Base-by-base conservation (phyloP, 331 rosid genomes). In the Stylosanthes scabra region DNA sequence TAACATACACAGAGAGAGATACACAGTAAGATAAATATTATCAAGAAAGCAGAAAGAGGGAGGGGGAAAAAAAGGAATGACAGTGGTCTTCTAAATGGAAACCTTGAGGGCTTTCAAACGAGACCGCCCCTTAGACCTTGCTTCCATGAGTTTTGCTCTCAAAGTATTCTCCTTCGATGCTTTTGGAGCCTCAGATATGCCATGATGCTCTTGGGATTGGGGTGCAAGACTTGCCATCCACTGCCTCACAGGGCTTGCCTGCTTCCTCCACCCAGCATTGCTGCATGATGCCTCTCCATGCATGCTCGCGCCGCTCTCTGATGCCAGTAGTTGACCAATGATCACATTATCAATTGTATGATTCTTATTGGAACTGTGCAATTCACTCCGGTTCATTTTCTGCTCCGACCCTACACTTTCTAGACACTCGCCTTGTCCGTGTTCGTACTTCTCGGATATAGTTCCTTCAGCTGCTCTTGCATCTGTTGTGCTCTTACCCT, bases 131-230 rank as follows among this genome's bases (percentile, higher is more conserved):
- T 87, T 94, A 8, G 96, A 84, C 84, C 99, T 88, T 77, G 97
- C 99, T 84, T 94, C 99, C 8, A 91, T 86, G 77, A 94, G 99
- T 84, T 94, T 94, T 3, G 97, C 97, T 74, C 90, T 90, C 80
- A 94, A 85, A 34, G 91, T 85, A 47, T 88, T 90, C 56, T 90
- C 97, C 88, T 77, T 94, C 37, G 79, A 57, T 51, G 90, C 16
- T 82, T 89, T 91, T 8, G 88, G 69, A 34, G 88, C 47, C 63
- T 89, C 93, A 0, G 92, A 73, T 14, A 66, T 68, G 64, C 85
- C 95, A 28, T n/a, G 79, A 56, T 79, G 88, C 4, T 34, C 39
- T 34, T 34, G 39, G 39, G 39, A 34, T 47, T 88, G 88, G 54
- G 88, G 67, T 77, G 85, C 31, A 2, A 77, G 79, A 64, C 52